These are phyloP conservation scores for Yueomyces sp. DNA, from an alignment of 805 yeast genomes.

Conservation along the genomic window DNA sequence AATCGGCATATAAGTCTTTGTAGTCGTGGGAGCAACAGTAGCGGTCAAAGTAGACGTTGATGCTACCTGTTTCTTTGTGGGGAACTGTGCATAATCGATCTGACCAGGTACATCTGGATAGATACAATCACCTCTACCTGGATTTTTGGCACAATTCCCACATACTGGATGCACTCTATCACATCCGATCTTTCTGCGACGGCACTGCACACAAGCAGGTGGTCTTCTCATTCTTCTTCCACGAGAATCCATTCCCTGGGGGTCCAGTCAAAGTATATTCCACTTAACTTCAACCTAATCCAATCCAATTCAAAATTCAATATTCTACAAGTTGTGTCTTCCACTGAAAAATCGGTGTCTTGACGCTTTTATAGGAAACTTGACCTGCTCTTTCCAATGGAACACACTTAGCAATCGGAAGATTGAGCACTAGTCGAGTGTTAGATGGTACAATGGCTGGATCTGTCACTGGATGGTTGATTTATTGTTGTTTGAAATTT, in stretches of 20 bases:
- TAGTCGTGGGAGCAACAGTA: not conserved
- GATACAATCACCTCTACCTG: constrained; percentile 15
- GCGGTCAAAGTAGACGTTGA: not conserved
- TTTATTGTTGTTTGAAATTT: no score
- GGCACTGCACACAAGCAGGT: constrained; percentile 25
- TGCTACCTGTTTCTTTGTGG: not conserved
- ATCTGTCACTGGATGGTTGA: no score
- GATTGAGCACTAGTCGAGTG: no score
- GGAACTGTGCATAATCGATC: not conserved
- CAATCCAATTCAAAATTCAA: no score
- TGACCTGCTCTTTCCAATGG: no score
- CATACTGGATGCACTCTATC: constrained; percentile 31
- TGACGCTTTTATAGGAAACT: no score
- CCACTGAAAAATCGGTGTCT: no score
- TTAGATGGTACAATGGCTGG: no score
- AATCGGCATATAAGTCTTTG: not conserved
- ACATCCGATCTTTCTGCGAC: constrained; percentile 27
- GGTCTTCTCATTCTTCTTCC: constrained; percentile 9
- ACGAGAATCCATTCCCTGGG: constrained; percentile 5
- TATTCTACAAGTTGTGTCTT: no score
- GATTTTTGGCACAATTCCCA: constrained; percentile 23
- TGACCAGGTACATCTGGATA: constrained; percentile 20
- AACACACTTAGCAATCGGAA: no score
- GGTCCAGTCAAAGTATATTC: no score
- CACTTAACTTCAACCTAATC: no score